Evolutionary conservation across 257 asterid species (phyloP).

Genomic region (Solanum dulcamara): DNA sequence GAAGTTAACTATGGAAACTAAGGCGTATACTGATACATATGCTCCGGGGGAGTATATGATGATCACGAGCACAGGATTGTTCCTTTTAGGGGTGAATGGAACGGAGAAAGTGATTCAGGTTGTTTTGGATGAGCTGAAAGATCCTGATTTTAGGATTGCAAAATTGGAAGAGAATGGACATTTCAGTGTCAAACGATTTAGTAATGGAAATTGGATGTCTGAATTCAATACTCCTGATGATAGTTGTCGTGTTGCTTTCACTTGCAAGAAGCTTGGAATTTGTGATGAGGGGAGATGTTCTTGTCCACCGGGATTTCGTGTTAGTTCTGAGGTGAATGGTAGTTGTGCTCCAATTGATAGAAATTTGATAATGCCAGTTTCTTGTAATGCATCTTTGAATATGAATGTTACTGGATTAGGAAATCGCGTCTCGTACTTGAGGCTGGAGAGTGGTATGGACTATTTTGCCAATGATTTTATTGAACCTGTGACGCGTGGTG

Average conservation of each 20-base stretch:
- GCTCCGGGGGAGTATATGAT: constrained; percentile 20
- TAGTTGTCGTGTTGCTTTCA: background rate
- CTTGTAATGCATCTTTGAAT: background rate
- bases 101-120: background rate
- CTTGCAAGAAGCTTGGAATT: constrained; percentile 4
- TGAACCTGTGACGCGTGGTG: constrained; percentile 22
- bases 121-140: background rate
- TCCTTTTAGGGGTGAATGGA: background rate
- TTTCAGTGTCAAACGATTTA: background rate
- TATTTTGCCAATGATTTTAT: constrained; percentile 56
- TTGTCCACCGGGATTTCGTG: constrained; percentile 1
- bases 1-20: constrained; percentile 48
- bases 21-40: constrained; percentile 21
- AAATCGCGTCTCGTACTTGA: constrained; percentile 24
- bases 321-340: background rate
- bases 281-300: background rate
- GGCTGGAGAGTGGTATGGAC: constrained; percentile 37
- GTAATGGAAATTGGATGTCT: background rate
- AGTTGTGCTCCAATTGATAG: background rate
- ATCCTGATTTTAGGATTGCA: background rate
- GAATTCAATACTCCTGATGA: background rate
- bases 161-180: background rate
- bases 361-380: background rate
- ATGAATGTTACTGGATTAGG: background rate
- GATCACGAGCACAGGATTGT: constrained; percentile 1